Percentiles rank a stretch among this genome's conserved stretches.
These are phyloP conservation scores for Talaromyces rugulosus DNA, from an alignment of 2,329 filamentous ascomycete species.

Conservation along the genomic window DNA sequence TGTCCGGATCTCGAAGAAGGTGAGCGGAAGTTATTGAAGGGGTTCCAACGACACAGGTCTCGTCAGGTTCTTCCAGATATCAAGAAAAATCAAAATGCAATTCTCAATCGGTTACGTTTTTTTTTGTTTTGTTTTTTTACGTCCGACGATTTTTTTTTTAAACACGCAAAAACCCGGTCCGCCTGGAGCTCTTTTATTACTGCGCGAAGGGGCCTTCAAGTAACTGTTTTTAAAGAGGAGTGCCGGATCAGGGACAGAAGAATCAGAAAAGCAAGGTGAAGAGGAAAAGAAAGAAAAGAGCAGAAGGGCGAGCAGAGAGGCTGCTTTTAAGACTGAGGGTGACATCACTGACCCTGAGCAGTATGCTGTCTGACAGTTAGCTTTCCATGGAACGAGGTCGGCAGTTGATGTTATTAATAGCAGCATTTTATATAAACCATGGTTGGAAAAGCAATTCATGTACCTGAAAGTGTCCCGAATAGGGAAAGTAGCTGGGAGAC, in stretches of 20 bases:
- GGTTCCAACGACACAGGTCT: neutral
- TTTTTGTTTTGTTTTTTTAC: constrained; percentile 4
- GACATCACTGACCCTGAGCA: neutral
- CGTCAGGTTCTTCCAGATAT: constrained; percentile 10
- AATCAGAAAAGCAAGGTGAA: neutral
- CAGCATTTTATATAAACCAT: neutral
- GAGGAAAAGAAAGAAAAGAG: neutral
- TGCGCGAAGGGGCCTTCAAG: constrained; percentile 1
- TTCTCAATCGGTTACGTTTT: constrained; percentile 9
- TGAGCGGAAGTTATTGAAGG: neutral
- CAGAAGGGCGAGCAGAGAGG: neutral
- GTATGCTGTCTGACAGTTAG: neutral
- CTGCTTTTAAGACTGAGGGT: neutral
- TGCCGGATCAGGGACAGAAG: neutral
- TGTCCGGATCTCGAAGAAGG: neutral
- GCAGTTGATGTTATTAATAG: neutral
- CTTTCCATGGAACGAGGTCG: neutral
- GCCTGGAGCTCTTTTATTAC: constrained; percentile 12
- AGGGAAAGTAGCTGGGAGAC: neutral
- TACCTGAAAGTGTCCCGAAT: neutral
- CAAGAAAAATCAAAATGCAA: constrained; percentile 1
- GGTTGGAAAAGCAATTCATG: neutral
- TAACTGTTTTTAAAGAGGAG: neutral
- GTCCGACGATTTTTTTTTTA: constrained; percentile 3
- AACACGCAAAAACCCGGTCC: constrained; percentile 14